These are phyloP conservation scores for Crotalaria pallida DNA, from an alignment of 306 rosid species.

Conservation along the genomic window DNA sequence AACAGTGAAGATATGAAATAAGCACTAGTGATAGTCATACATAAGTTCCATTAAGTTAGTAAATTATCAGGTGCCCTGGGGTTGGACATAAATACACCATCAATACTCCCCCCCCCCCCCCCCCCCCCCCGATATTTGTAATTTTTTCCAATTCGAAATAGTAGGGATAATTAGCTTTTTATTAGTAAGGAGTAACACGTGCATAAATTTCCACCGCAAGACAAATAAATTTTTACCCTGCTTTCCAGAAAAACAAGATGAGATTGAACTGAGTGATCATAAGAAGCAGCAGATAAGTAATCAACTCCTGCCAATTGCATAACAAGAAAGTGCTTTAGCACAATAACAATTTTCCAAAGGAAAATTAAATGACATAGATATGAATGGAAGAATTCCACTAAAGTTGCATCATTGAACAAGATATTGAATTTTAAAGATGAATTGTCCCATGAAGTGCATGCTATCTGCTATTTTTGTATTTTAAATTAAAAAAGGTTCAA, in stretches of 20 bases:
- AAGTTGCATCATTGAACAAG: not conserved
- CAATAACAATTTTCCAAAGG: not conserved
- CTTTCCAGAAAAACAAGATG: constrained; percentile 35
- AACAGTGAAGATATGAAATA: not conserved
- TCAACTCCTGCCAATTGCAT: constrained; percentile 42
- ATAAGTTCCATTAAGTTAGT: not conserved
- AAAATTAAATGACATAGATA: not conserved
- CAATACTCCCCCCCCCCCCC: no score
- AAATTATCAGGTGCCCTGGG: not conserved
- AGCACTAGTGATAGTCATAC: not conserved
- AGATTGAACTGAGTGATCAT: constrained; percentile 34
- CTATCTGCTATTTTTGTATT: not conserved
- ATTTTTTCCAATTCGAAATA: not conserved
- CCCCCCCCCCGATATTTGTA: no score
- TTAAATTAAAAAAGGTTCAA: not conserved
- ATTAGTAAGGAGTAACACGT: not conserved
- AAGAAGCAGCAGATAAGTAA: constrained; percentile 44
- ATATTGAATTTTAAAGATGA: not conserved
- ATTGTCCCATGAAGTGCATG: not conserved
- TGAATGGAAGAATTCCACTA: not conserved
- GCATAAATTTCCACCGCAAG: constrained; percentile 7
- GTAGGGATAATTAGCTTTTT: not conserved
- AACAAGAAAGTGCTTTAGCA: constrained; percentile 13
- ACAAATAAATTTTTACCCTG: constrained; percentile 34
- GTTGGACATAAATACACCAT: constrained; percentile 3